Percentiles rank a stretch among this genome's conserved stretches.
Conservation (phyloP, 2,329 filamentous ascomycete genomes). For the Celoporthe dispersa region DNA sequence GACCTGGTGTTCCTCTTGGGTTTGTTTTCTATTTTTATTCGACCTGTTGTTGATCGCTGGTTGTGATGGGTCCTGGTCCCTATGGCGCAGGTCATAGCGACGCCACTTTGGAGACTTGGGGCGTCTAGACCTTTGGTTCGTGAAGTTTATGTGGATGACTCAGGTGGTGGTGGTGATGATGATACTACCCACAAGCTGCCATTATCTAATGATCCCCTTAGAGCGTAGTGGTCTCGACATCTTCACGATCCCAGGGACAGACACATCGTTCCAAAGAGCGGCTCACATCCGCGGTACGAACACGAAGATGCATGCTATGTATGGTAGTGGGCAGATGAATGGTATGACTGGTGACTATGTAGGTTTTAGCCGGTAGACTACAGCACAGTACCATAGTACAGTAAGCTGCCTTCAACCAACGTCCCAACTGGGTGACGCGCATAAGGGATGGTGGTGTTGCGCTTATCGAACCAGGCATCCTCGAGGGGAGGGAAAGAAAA, state of each 20-base stretch:
- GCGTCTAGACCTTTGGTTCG: background rate
- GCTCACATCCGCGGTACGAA: constrained; percentile 5
- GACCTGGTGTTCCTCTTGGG: background rate
- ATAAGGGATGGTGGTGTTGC: background rate
- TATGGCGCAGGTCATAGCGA: background rate
- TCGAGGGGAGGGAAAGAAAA: background rate
- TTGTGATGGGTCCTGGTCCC: background rate
- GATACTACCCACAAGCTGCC: background rate
- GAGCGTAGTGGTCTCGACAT: background rate
- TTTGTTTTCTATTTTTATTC: constrained; percentile 15
- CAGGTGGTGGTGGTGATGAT: background rate
- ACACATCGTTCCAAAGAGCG: constrained; percentile 17
- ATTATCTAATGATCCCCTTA: background rate
- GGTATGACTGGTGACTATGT: background rate
- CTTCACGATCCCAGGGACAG: constrained; percentile 31
- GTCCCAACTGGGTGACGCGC: background rate
- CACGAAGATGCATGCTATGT: background rate
- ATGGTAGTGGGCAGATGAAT: background rate
- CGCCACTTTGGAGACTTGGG: background rate
- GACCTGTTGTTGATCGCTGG: background rate
- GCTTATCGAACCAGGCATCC: background rate
- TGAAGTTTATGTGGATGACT: background rate
- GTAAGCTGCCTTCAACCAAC: background rate
- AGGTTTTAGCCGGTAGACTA: background rate
- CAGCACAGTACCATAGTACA: background rate